A percentile compares a stretch with the other conserved stretches of the same genome.
Conservation (phyloP, 2,329 filamentous ascomycete genomes). For the Leptographium procerum region DNA sequence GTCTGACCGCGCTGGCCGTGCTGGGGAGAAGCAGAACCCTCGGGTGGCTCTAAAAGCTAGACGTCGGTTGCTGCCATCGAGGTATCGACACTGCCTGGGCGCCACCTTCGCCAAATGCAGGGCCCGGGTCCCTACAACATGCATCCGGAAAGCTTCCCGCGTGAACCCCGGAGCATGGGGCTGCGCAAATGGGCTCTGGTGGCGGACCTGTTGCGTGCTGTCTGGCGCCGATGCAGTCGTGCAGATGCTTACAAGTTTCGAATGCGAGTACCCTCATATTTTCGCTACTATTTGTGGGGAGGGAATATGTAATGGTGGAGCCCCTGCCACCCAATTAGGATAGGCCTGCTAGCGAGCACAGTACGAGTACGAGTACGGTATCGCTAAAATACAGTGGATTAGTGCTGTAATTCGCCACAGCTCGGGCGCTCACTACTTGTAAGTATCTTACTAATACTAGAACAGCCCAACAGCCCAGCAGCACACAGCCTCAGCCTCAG, state of each 20-base stretch:
- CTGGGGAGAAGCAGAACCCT: constrained; percentile 4
- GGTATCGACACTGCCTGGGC: constrained; percentile 1
- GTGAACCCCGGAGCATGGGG: constrained; percentile 1
- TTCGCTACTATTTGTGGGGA: background rate
- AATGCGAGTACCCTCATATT: background rate
- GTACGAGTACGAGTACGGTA: too few relatives aligned
- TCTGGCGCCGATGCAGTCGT: background rate
- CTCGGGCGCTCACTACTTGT: too few relatives aligned
- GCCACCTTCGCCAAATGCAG: constrained; percentile 12
- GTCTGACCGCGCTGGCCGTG: constrained; percentile 1
- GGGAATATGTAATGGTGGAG: background rate
- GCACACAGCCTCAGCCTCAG: background rate
- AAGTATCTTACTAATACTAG: background rate
- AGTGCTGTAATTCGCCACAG: too few relatives aligned
- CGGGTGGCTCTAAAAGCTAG: background rate
- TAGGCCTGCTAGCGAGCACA: background rate
- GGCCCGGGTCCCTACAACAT: constrained; percentile 16
- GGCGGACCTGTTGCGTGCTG: background rate
- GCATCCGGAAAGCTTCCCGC: constrained; percentile 14
- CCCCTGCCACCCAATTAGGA: background rate
- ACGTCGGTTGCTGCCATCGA: background rate
- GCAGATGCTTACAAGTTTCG: too few relatives aligned
- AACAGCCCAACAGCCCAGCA: too few relatives aligned
- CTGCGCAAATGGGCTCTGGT: background rate
- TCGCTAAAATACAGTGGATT: background rate